phyloP scores from a whole-genome alignment of 78 protist genomes.

The Emiliania huxleyi region DNA sequence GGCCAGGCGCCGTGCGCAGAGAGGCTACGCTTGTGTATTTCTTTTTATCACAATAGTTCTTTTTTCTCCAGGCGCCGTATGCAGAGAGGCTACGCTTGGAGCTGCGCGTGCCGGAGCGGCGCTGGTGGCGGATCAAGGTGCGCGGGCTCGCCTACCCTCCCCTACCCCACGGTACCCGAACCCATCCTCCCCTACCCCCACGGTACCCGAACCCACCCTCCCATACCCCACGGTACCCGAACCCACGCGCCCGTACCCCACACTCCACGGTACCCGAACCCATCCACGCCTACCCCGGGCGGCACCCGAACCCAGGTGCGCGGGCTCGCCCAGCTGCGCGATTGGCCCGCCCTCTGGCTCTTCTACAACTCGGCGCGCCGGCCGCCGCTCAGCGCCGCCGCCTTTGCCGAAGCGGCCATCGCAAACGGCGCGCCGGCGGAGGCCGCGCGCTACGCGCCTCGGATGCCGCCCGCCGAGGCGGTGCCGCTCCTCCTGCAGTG shows the following conservation, averaged over 20 bases:
- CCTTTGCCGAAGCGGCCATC: constrained; percentile 18
- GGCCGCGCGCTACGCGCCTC: neutral
- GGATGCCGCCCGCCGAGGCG: neutral
- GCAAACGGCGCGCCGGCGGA: neutral
- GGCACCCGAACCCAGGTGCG: too few relatives aligned
- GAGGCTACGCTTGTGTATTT: too few relatives aligned
- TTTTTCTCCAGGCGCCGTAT: neutral
- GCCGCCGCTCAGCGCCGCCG: neutral
- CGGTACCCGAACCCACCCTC: too few relatives aligned
- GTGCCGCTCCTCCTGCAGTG: neutral
- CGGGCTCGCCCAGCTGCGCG: constrained; percentile 12
- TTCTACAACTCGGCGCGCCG: neutral
- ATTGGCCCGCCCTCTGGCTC: constrained; percentile 3
- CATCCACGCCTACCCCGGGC: too few relatives aligned
- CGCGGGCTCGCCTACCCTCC: too few relatives aligned
- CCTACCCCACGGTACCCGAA: too few relatives aligned
- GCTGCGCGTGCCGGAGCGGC: neutral
- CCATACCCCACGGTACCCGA: too few relatives aligned
- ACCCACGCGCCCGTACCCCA: too few relatives aligned
- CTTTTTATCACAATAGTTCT: too few relatives aligned
- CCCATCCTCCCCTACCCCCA: too few relatives aligned
- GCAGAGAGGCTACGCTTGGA: neutral
- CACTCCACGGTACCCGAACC: too few relatives aligned
- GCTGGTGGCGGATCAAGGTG: constrained; percentile 8
- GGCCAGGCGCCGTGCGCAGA: too few relatives aligned